Evolutionary conservation across 352 stramenopile genomes (phyloP).

Genomic region (Pythium volutum): DNA sequence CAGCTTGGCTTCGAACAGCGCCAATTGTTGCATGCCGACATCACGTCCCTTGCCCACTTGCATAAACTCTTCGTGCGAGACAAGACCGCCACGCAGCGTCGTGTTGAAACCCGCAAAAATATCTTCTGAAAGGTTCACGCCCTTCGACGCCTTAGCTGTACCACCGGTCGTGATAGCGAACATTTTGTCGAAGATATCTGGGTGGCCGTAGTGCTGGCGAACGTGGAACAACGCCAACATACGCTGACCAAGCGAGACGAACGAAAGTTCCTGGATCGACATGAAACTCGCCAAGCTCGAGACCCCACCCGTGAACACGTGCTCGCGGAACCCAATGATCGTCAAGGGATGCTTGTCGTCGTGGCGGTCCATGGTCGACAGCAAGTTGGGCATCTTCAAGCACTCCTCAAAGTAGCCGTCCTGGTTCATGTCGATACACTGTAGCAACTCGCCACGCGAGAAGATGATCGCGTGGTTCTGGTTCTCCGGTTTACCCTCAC

Average conservation of each 20-base stretch:
- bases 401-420: slow-evolving; percentile 82
- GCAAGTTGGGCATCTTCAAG: slow-evolving; percentile 79
- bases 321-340: slow-evolving; percentile 85
- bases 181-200: slow-evolving; percentile 88
- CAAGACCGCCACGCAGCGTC: slow-evolving; percentile 64
- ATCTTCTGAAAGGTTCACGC: slow-evolving; percentile 86
- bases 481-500: slow-evolving; percentile 88
- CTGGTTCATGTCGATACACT: slow-evolving; percentile 92
- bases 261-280: slow-evolving; percentile 84
- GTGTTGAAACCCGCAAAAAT: slow-evolving; percentile 88
- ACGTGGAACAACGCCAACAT: slow-evolving; percentile 78
- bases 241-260: slow-evolving; percentile 79
- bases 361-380: slow-evolving; percentile 76
- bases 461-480: slow-evolving; percentile 90
- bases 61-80: slow-evolving; percentile 83
- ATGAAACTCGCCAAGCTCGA: slow-evolving; percentile 86
- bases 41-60: slow-evolving; percentile 96
- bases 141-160: slow-evolving; percentile 81
- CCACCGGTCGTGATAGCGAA: slow-evolving; percentile 80
- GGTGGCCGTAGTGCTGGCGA: slow-evolving; percentile 84
- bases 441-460: slow-evolving; percentile 76
- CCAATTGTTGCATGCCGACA: slow-evolving; percentile 98
- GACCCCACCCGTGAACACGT: slow-evolving; percentile 81
- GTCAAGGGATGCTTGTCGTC: slow-evolving; percentile 66
- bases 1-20: slow-evolving; percentile 97